These are phyloP conservation scores for Blastobotrys ciferrii DNA, from an alignment of 1,139 yeast species.

Conservation along the genomic window DNA sequence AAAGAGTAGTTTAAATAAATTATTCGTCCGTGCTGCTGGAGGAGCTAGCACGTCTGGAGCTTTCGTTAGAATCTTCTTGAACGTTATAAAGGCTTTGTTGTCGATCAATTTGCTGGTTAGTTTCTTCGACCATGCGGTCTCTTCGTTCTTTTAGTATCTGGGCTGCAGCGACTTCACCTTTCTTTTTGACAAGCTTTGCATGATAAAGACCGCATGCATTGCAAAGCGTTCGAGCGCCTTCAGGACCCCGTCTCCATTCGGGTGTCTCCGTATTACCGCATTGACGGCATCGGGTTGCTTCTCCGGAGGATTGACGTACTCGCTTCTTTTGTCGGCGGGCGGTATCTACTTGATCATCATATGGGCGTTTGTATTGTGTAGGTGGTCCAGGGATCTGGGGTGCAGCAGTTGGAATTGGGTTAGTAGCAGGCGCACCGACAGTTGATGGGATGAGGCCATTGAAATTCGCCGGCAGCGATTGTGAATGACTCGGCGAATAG, in stretches of 20 bases:
- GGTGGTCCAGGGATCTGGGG: background rate
- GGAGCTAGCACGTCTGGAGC: constrained; percentile 1
- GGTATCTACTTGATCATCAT: background rate
- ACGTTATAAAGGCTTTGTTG: background rate
- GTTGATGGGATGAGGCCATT: background rate
- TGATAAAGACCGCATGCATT: constrained; percentile 88
- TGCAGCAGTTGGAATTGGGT: background rate
- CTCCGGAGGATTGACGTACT: constrained; percentile 17
- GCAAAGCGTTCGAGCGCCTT: constrained; percentile 79
- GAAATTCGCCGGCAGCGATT: background rate
- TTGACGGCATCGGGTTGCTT: constrained; percentile 48
- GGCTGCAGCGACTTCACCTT: constrained; percentile 62
- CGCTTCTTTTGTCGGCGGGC: constrained; percentile 15
- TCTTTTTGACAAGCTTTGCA: constrained; percentile 66
- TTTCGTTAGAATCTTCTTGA: background rate
- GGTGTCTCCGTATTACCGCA: constrained; percentile 86
- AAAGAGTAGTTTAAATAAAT: background rate
- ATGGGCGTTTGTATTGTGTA: background rate
- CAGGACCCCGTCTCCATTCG: constrained; percentile 90
- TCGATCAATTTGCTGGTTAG: background rate
- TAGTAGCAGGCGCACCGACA: background rate
- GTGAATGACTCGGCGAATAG: background rate
- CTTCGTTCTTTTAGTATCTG: constrained; percentile 41
- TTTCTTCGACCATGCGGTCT: constrained; percentile 13
- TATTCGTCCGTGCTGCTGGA: background rate